Evolutionary conservation across 1,284 basidiomycete species (phyloP).

Genomic region (Meira nashicola): DNA sequence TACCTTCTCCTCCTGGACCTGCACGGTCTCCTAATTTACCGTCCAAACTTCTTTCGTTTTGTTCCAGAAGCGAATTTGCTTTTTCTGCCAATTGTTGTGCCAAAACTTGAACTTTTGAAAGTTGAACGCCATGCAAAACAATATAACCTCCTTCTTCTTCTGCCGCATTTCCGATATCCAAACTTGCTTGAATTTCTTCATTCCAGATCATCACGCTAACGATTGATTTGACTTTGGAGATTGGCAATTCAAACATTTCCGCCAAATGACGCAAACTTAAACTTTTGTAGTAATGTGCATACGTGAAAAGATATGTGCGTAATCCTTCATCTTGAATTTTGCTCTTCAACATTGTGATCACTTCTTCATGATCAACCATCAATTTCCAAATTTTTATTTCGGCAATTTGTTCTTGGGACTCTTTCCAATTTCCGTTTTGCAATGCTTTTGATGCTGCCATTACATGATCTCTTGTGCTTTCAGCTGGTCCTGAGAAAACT

Average conservation of each 20-base stretch:
- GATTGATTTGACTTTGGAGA: slow-evolving; percentile 77
- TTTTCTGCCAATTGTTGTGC: slow-evolving; percentile 70
- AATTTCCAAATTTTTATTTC: slow-evolving; percentile 97
- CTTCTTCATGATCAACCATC: slow-evolving; percentile 72
- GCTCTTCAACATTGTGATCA: slow-evolving; percentile 91
- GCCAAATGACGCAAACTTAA: slow-evolving; percentile 82
- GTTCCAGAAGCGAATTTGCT: slow-evolving; percentile 79
- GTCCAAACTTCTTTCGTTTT: slow-evolving; percentile 92
- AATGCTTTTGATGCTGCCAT: slow-evolving; percentile 98
- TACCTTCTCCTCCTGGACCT: slow-evolving; percentile 20
- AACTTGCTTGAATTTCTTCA: slow-evolving; percentile 86
- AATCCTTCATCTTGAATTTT: slow-evolving; percentile 98
- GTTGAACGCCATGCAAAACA: slow-evolving; percentile 81
- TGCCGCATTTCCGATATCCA: slow-evolving; percentile 60
- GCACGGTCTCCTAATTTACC: slow-evolving; percentile 66
- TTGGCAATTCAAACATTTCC: slow-evolving; percentile 76
- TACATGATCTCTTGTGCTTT: slow-evolving; percentile 97
- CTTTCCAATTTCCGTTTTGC: slow-evolving; percentile 95
- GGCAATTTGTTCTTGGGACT: slow-evolving; percentile 83
- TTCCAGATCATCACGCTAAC: slow-evolving; percentile 99
- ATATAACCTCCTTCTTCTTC: slow-evolving; percentile 71
- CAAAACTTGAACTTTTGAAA: slow-evolving; percentile 57
- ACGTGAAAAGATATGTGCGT: slow-evolving; percentile 96
- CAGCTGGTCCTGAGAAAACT: slow-evolving; percentile 95
- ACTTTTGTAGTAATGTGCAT: slow-evolving; percentile 87